A percentile compares a stretch with the other conserved stretches of the same genome.
Evolutionary conservation across 2,329 filamentous ascomycete genomes (phyloP).

Genomic region (Neurospora sp.): DNA sequence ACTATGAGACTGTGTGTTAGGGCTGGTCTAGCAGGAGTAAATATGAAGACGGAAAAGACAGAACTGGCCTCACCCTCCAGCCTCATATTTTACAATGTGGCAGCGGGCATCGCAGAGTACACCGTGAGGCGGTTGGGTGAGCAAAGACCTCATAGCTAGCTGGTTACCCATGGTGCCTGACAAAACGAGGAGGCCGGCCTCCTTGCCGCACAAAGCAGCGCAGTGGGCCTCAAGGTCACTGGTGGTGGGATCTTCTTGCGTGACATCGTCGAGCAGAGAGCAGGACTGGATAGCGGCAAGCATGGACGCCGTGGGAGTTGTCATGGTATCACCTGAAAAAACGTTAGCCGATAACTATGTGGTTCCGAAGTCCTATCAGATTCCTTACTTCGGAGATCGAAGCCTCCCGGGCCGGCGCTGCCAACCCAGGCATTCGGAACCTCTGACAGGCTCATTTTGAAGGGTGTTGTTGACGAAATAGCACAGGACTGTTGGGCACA

Average conservation of each 20-base stretch:
- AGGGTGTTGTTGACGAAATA: conserved; percentile 1
- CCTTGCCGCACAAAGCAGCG: conserved; percentile 63
- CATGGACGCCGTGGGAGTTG: conserved; percentile 72
- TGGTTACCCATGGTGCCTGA: conserved; percentile 96
- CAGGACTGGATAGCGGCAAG: conserved; percentile 65
- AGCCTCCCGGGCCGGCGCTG: conserved; percentile 22
- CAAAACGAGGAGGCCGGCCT: conserved; percentile 69
- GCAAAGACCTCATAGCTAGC: conserved; percentile 65
- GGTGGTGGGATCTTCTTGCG: conserved; percentile 70
- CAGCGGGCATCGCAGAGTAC: conserved; percentile 70
- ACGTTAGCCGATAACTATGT: conserved; percentile 1
- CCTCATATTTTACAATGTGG: conserved; percentile 64
- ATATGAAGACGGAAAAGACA: neutral
- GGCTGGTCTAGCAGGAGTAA: neutral
- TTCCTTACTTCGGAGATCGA: conserved; percentile 23
- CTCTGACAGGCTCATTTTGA: conserved; percentile 6
- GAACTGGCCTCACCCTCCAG: conserved; percentile 39
- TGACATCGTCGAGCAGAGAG: conserved; percentile 76
- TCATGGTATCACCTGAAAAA: conserved; percentile 42
- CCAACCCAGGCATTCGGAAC: conserved; percentile 21
- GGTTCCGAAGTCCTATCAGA: neutral
- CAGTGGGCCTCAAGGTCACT: conserved; percentile 64
- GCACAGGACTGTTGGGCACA: neutral
- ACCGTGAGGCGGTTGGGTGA: conserved; percentile 69
- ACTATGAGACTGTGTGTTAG: conserved; percentile 29